These are phyloP conservation scores for Sphaerostilbella broomeana DNA, from an alignment of 2,329 filamentous ascomycete genomes.

Conservation along the genomic window DNA sequence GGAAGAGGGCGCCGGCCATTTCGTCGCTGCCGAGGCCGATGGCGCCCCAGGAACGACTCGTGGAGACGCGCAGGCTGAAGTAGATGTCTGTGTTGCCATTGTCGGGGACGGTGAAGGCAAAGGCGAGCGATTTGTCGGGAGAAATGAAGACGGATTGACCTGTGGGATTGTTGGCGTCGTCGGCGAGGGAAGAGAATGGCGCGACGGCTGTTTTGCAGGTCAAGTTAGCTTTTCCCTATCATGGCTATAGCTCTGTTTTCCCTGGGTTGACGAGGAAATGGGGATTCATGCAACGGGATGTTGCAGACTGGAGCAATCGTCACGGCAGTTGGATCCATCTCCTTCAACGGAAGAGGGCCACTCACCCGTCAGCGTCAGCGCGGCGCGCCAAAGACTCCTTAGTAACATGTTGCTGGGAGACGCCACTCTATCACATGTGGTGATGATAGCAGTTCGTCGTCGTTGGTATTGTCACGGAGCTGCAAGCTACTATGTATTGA, in stretches of 20 bases:
- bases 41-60: conserved; percentile 43
- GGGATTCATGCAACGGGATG: neutral
- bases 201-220: conserved; percentile 17
- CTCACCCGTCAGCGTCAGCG: conserved; percentile 24
- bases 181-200: conserved; percentile 20
- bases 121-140: conserved; percentile 37
- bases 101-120: conserved; percentile 45
- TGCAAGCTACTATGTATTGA: too few species aligned
- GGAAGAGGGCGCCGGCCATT: conserved; percentile 47
- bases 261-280: neutral
- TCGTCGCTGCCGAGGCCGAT: conserved; percentile 47
- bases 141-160: conserved; percentile 40
- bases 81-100: conserved; percentile 42
- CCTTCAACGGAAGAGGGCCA: too few species aligned
- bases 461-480: too few species aligned
- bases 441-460: neutral
- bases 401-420: conserved; percentile 22
- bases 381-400: conserved; percentile 24
- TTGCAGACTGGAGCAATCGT: neutral
- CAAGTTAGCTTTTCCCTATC: neutral
- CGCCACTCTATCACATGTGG: neutral
- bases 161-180: conserved; percentile 22
- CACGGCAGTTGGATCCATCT: too few species aligned
- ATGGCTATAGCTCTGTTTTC: neutral
- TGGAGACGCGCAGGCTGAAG: conserved; percentile 46